Base-by-base conservation (phyloP, 2,329 filamentous ascomycete genomes). In the Exutisphaerella laricina region DNA sequence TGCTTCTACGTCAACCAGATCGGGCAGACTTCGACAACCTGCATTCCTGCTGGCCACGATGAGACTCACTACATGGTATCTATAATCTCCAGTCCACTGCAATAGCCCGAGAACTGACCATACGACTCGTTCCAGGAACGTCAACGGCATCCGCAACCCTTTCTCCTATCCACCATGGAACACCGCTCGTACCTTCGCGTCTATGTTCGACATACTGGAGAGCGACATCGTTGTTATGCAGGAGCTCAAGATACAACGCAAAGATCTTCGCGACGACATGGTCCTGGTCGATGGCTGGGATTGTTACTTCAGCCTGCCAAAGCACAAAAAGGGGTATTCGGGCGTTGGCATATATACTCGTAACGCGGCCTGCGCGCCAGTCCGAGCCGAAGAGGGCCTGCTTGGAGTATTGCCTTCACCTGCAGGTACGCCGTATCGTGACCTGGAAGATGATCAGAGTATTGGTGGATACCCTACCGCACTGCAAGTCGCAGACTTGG, bases 141-240 rank as follows among this genome's bases (percentile, higher is more conserved):
- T 74, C 58, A 74, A 74, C 50, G 71, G 71, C 58, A 73, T 74
- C 45, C 69, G 71, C 49, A 74, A 74, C 50, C 71, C 71, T n/a
- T 73, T 74, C 58, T 66, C 67, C 30, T 74, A 74, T 55, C 68
- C 70, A 54, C 71, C 71, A 68, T 74, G 71, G 71, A 67, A 70
- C 55, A 59, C 63, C 32, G 64, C 61, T 17, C 62, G 69, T 45
- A 66, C 69, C 10, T 74, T 72, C 58, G 61, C 64, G 33, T 76
- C 83, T 53, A 97, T 97, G 92, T 97, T 98, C 66, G 86, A 95
- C 54, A 85, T 84, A 31, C 76, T 98, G 5, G 85, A 92, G 62
- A 82, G 89, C 40, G 92, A 98, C 63, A 92, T 98, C 51, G 80
- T 97, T 13, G 76, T 96, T 45, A 88, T 97, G 72, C 92, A 98